Conservation (phyloP, 2,329 filamentous ascomycete genomes). For the Colletotrichum chrysophilum region DNA sequence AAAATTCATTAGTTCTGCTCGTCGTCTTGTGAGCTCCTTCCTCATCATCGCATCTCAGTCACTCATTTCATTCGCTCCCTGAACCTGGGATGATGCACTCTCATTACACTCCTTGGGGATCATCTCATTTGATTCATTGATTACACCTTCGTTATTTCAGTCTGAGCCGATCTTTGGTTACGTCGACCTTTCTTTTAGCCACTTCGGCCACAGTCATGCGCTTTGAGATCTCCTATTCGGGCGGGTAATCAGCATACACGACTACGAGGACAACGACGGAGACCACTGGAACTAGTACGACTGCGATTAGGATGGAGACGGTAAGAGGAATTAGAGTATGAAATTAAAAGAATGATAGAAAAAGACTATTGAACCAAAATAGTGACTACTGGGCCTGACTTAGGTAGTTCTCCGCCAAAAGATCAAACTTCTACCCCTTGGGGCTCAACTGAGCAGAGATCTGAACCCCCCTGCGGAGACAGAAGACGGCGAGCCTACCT, state of each 20-base stretch:
- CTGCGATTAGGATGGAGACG: accelerated
- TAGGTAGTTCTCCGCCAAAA: not conserved
- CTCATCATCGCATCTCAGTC: not conserved
- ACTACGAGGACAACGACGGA: no score
- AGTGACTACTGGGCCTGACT: not conserved
- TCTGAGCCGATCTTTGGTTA: accelerated
- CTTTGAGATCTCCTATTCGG: no score
- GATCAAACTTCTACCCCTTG: accelerated
- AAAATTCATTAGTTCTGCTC: accelerated
- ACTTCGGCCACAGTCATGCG: no score
- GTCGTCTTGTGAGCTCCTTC: accelerated
- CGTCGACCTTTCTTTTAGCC: no score
- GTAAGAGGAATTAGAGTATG: accelerated
- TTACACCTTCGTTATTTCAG: accelerated
- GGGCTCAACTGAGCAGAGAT: not conserved
- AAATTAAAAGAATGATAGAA: no score
- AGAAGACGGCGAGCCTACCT: not conserved
- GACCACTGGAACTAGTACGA: no score
- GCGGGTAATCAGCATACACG: no score
- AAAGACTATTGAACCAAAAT: not conserved
- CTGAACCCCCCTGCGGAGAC: not conserved
- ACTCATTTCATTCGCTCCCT: not conserved
- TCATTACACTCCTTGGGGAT: not conserved
- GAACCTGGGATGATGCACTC: not conserved
- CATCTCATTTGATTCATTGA: not conserved